phyloP scores from a whole-genome alignment of 2,329 filamentous ascomycete genomes.

The Achaetomium macrosporum region DNA sequence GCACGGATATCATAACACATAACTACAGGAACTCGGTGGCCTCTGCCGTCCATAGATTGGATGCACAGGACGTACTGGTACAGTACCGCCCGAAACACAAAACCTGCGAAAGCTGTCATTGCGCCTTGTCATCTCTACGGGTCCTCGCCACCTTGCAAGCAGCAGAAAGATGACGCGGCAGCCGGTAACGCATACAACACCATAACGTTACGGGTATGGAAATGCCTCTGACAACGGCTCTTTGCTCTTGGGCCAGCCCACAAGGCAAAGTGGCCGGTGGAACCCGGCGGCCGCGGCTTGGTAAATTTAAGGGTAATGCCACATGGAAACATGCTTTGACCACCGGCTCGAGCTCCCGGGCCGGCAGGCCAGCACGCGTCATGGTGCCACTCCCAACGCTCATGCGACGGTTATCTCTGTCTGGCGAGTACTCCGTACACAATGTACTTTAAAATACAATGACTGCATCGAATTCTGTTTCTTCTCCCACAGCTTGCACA shows the following conservation, averaged over 20 bases:
- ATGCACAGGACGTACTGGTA: not conserved
- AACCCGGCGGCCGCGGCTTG: not conserved
- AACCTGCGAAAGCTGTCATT: not conserved
- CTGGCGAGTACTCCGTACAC: not conserved
- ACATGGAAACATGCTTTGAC: conserved; percentile 14
- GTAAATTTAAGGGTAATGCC: conserved; percentile 14
- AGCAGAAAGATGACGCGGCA: not conserved
- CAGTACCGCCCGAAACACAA: not conserved
- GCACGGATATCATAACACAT: not conserved
- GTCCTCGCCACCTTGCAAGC: not conserved
- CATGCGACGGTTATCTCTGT: not conserved
- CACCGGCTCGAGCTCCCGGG: conserved; percentile 7
- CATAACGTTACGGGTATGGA: not conserved
- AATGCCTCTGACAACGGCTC: not conserved
- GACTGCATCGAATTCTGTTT: no score
- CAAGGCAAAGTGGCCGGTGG: not conserved
- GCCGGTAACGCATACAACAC: not conserved
- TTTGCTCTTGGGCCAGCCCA: not conserved
- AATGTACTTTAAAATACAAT: not conserved
- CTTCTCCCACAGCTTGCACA: no score
- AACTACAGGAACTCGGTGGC: not conserved
- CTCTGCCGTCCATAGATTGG: not conserved
- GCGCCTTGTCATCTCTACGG: not conserved
- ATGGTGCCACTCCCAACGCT: conserved; percentile 10
- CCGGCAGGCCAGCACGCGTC: conserved; percentile 15